A percentile compares a stretch with the other conserved stretches of the same genome.
These are phyloP conservation scores for Bipolaris zeicola DNA, from an alignment of 2,329 filamentous ascomycete genomes.

Conservation along the genomic window DNA sequence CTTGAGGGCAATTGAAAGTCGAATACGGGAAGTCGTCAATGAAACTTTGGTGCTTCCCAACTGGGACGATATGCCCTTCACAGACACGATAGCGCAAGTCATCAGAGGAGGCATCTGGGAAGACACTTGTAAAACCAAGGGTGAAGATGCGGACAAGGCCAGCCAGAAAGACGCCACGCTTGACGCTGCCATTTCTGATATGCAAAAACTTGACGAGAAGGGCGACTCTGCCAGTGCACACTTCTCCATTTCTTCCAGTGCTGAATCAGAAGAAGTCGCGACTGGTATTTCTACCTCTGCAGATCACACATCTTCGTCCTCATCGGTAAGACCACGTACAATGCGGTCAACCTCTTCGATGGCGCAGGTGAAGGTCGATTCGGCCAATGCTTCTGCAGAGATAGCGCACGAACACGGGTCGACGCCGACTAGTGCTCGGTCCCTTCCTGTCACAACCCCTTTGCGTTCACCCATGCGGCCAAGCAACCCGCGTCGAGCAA, in stretches of 20 bases:
- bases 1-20: slow-evolving; percentile 88
- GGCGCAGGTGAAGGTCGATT: slow-evolving; percentile 71
- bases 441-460: slow-evolving; percentile 63
- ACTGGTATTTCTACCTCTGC: slow-evolving; percentile 33
- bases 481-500: slow-evolving; percentile 12
- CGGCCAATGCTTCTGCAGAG: slow-evolving; percentile 66
- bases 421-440: slow-evolving; percentile 68
- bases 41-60: slow-evolving; percentile 92
- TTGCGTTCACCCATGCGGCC: slow-evolving; percentile 55
- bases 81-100: slow-evolving; percentile 75
- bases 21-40: slow-evolving; percentile 90
- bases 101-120: slow-evolving; percentile 87
- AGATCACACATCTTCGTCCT: slow-evolving; percentile 24
- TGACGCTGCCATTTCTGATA: slow-evolving; percentile 20
- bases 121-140: slow-evolving; percentile 30
- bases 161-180: slow-evolving; percentile 21
- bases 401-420: slow-evolving; percentile 57
- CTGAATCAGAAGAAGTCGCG: slow-evolving; percentile 26
- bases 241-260: slow-evolving; percentile 27
- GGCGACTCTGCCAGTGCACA: slow-evolving; percentile 29
- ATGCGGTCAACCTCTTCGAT: slow-evolving; percentile 67
- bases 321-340: slow-evolving; percentile 54
- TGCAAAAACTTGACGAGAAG: slow-evolving; percentile 29
- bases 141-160: slow-evolving; percentile 20
- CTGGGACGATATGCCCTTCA: slow-evolving; percentile 95